A percentile compares a stretch with the other conserved stretches of the same genome.
Evolutionary conservation across 148 eudicot species (phyloP).

Genomic region (Rhododendron ferrugineum): DNA sequence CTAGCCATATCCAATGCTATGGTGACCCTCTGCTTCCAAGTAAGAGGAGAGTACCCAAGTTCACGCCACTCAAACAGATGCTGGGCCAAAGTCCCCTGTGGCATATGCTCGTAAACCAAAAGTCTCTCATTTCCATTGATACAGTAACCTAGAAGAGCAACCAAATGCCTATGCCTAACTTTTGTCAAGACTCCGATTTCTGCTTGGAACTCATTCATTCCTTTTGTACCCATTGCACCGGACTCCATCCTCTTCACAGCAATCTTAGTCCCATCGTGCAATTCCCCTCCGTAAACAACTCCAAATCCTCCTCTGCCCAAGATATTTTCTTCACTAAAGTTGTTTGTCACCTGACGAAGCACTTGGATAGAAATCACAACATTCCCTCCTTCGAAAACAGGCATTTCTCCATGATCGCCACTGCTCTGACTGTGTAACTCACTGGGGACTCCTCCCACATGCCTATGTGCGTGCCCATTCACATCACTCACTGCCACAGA

Average conservation of each 20-base stretch:
- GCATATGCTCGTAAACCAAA: conserved; percentile 82
- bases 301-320: conserved; percentile 80
- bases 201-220: conserved; percentile 63
- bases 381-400: conserved; percentile 40
- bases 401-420: conserved; percentile 33
- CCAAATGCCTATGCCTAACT: conserved; percentile 79
- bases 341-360: conserved; percentile 53
- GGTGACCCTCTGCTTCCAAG: conserved; percentile 36
- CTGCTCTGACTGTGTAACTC: conserved; percentile 42
- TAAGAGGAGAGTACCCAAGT: conserved; percentile 26
- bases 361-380: conserved; percentile 47
- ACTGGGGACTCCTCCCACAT: conserved; percentile 17
- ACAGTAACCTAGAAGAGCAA: conserved; percentile 67
- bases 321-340: conserved; percentile 51
- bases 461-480: conserved; percentile 33
- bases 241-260: conserved; percentile 86
- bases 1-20: conserved; percentile 40
- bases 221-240: conserved; percentile 39
- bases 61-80: conserved; percentile 48
- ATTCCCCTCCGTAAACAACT: conserved; percentile 56
- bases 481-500: conserved; percentile 7
- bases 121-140: conserved; percentile 64
- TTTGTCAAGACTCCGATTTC: conserved; percentile 83
- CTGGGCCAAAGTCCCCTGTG: conserved; percentile 60
- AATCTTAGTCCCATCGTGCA: conserved; percentile 68